These are phyloP conservation scores for Colletotrichum sp. DNA, from an alignment of 2,329 filamentous ascomycete genomes.

Conservation along the genomic window DNA sequence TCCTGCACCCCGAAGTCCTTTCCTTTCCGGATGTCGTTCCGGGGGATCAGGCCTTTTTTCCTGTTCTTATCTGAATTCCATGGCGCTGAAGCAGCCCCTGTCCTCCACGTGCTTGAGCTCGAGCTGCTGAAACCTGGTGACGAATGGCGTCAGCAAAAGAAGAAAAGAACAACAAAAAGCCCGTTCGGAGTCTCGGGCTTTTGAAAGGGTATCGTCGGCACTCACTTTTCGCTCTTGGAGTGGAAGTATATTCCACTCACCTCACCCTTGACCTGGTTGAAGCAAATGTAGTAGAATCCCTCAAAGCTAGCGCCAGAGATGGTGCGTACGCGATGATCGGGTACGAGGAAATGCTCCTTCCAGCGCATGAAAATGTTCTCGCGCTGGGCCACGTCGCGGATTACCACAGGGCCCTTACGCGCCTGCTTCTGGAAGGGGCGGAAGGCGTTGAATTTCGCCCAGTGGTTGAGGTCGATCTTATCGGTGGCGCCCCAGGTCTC, in stretches of 20 bases:
- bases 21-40: not conserved
- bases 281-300: constrained; percentile 99
- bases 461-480: constrained; percentile 91
- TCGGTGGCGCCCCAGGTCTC: constrained; percentile 90
- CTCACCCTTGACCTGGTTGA: constrained; percentile 86
- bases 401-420: constrained; percentile 58
- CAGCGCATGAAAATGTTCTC: constrained; percentile 98
- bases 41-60: constrained; percentile 19
- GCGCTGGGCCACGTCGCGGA: constrained; percentile 75
- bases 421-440: constrained; percentile 70
- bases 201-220: constrained; percentile 25
- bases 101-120: constrained; percentile 89
- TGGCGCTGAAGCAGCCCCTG: constrained; percentile 79
- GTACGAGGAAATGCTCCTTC: constrained; percentile 98
- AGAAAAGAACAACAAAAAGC: not conserved
- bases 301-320: constrained; percentile 97
- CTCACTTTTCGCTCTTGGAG: constrained; percentile 95
- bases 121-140: constrained; percentile 82
- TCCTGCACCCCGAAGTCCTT: not conserved
- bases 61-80: constrained; percentile 71
- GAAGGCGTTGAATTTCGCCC: constrained; percentile 89
- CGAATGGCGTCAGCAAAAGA: constrained; percentile 3
- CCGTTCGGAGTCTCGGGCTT: not conserved
- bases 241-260: constrained; percentile 98
- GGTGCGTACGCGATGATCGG: constrained; percentile 88